Base-by-base conservation (phyloP, 176 grass and related monocot species). In the Olyra latifolia region DNA sequence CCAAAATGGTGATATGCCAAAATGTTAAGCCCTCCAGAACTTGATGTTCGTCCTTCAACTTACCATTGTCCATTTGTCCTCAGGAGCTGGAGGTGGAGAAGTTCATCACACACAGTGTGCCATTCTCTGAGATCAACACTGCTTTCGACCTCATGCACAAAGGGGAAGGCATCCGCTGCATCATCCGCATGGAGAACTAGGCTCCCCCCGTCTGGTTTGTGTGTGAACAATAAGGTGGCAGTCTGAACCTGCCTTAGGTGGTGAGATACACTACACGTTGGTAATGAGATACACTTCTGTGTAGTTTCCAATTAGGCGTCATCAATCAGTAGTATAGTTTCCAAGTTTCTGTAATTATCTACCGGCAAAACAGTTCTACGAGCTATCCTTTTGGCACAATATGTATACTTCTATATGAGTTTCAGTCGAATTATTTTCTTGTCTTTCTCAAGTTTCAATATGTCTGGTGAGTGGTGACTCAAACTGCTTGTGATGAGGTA, bases 71-170 rank as follows among this genome's bases (percentile, higher is more conserved):
- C 0, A 7, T 19, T 27, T 47, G 29, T 67, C 1, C 0, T 10
- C 58, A 97, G 93, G 91, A 93, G 86, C 55, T 97, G 19, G 90
- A 97, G 75, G 23, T 97, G 55, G 93, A 97, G 76, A 97, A 97
- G 80, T 97, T 97, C 65, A 97, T 97, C 62, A 97, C 93, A 0
- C 93, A 97, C 23, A 89, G 55, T 3, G 62, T 93, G 30, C 45
- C 93, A 0, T 93, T 97, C 80, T 62, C 83, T 0, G 91, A 97
- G 60, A 97, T 97, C 74, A 97, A 97, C 86, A 91, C 69, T 63
- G 93, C 93, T 0, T 97, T 97, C 5, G 90, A 97, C 44, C 80
- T 87, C 19, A 97, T 97, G 93, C 85, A 83, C 14, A 89, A 82
- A 42, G 93, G 93, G 1, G 76, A 91, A 56, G 78, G 93, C 55